phyloP scores from a whole-genome alignment of 352 stramenopile genomes.

The Phytophthora pinifolia region DNA sequence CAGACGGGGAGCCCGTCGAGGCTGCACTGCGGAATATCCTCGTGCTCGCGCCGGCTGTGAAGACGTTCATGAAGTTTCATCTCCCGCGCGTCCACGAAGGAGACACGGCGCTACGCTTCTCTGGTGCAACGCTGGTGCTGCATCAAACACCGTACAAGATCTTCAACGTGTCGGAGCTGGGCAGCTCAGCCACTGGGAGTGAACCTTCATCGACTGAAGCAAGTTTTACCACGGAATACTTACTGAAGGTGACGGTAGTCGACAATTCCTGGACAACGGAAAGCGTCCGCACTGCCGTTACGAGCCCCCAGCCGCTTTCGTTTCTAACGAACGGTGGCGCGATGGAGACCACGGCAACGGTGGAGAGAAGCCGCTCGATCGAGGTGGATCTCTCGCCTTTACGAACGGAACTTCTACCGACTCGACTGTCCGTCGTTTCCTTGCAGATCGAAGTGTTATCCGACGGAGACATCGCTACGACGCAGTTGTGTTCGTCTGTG shows the following conservation, averaged over 20 bases:
- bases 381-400: conserved; percentile 59
- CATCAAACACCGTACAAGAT: conserved; percentile 73
- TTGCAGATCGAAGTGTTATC: conserved; percentile 55
- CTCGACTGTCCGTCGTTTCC: conserved; percentile 42
- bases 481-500: conserved; percentile 62
- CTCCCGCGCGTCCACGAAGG: conserved; percentile 50
- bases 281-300: conserved; percentile 17
- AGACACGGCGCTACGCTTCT: conserved; percentile 41
- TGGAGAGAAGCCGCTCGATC: conserved; percentile 51
- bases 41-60: conserved; percentile 41
- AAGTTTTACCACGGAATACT: conserved; percentile 49
- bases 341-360: conserved; percentile 35
- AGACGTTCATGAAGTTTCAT: conserved; percentile 74
- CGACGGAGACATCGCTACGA: conserved; percentile 31
- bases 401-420: conserved; percentile 37
- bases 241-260: conserved; percentile 45
- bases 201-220: conserved; percentile 3
- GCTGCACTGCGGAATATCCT: conserved; percentile 43
- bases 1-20: conserved; percentile 5
- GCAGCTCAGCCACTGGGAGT: conserved; percentile 7
- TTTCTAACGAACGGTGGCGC: conserved; percentile 25
- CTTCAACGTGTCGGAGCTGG: conserved; percentile 44
- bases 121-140: conserved; percentile 36
- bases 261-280: conserved; percentile 49
- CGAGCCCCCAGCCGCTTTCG: conserved; percentile 21